Percentiles rank a stretch among this genome's conserved stretches.
Conservation (phyloP, 495 filamentous ascomycete species). For the Aspergillus cavernicola region DNA sequence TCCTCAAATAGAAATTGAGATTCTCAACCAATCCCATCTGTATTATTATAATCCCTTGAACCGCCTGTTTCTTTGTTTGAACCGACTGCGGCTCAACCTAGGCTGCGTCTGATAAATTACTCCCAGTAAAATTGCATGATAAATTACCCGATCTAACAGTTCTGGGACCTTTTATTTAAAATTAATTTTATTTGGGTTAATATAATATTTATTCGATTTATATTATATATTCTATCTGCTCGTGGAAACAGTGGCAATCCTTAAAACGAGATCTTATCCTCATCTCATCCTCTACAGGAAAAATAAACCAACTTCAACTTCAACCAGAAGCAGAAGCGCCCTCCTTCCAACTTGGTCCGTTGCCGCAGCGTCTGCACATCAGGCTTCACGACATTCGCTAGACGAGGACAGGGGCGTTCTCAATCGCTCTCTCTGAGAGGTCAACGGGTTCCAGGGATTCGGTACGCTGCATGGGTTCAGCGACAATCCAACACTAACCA, state of each 20-base stretch:
- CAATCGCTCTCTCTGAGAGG: slow-evolving; percentile 19
- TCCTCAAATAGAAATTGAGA: too few species aligned
- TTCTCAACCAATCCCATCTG: too few species aligned
- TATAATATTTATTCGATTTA: neutral
- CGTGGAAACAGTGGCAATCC: neutral
- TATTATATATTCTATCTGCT: neutral
- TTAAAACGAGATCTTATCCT: too few species aligned
- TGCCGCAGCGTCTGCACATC: slow-evolving; percentile 20
- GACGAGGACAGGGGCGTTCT: slow-evolving; percentile 21
- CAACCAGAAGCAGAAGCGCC: too few species aligned
- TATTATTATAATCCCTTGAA: too few species aligned
- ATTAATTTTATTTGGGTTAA: slow-evolving; percentile 2
- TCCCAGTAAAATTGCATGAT: slow-evolving; percentile 8
- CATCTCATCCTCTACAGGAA: too few species aligned
- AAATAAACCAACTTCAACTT: too few species aligned
- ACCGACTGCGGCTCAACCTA: neutral
- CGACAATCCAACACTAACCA: slow-evolving; percentile 16
- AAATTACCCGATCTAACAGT: slow-evolving; percentile 32
- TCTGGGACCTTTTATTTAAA: neutral
- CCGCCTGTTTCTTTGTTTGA: slow-evolving; percentile 1
- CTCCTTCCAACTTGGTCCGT: neutral
- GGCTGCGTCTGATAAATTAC: neutral
- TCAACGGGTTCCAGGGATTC: slow-evolving; percentile 18
- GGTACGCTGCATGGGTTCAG: slow-evolving; percentile 27
- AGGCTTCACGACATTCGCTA: slow-evolving; percentile 13